Evolutionary conservation across 2,329 filamentous ascomycete species (phyloP).

Genomic region (Cordyceps cicadae): DNA sequence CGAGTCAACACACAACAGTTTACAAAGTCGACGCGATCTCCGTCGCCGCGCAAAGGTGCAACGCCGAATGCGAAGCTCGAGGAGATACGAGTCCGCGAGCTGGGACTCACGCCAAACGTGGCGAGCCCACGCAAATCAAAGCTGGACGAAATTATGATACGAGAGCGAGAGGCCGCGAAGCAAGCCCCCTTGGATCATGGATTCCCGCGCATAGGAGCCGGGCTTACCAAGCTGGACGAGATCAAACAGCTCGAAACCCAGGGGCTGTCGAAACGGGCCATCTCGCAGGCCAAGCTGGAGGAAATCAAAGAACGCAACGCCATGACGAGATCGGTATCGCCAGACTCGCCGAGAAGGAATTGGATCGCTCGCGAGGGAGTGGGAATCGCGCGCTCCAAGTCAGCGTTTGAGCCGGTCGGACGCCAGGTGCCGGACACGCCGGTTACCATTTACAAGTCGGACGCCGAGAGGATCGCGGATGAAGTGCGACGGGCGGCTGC

Average conservation of each 20-base stretch:
- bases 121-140: constrained; percentile 14
- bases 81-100: constrained; percentile 35
- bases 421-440: constrained; percentile 32
- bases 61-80: constrained; percentile 36
- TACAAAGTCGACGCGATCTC: constrained; percentile 15
- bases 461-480: constrained; percentile 3
- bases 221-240: constrained; percentile 41
- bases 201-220: constrained; percentile 19
- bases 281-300: constrained; percentile 42
- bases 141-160: constrained; percentile 28
- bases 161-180: constrained; percentile 25
- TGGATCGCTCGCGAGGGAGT: constrained; percentile 7
- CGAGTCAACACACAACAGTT: constrained; percentile 28
- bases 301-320: constrained; percentile 46
- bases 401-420: constrained; percentile 22
- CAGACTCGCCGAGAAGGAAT: constrained; percentile 23
- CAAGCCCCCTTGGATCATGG: constrained; percentile 24
- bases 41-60: constrained; percentile 17
- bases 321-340: constrained; percentile 34
- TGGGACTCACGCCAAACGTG: constrained; percentile 10
- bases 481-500: neutral
- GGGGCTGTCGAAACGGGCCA: constrained; percentile 35
- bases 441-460: constrained; percentile 30
- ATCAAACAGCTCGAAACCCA: constrained; percentile 37
- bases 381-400: constrained; percentile 15